These are phyloP conservation scores for Entelexis sorbosivorans DNA, from an alignment of 1,139 yeast genomes.

Conservation along the genomic window DNA sequence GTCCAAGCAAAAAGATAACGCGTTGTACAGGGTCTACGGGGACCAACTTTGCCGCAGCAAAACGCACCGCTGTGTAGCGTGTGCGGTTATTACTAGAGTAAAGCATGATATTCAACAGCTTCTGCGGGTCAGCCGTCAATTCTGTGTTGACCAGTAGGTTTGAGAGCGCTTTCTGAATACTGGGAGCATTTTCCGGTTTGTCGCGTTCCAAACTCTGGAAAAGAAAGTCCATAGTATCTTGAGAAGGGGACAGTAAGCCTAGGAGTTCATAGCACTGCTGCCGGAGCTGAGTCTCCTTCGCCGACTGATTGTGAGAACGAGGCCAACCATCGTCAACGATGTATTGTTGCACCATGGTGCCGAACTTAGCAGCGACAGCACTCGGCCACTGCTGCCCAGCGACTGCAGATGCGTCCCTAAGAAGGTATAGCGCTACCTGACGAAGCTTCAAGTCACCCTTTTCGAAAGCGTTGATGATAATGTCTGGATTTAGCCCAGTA, in stretches of 20 bases:
- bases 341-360: constrained; percentile 21
- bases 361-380: neutral
- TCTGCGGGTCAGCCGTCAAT: constrained; percentile 27
- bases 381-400: neutral
- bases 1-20: constrained; percentile 54
- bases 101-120: constrained; percentile 39
- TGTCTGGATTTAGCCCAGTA: neutral
- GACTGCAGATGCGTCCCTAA: constrained; percentile 4
- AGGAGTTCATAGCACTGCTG: constrained; percentile 65
- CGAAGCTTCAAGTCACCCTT: constrained; percentile 8
- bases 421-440: constrained; percentile 8
- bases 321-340: constrained; percentile 33
- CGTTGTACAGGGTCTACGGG: constrained; percentile 64
- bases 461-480: constrained; percentile 2
- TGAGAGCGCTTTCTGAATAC: constrained; percentile 65
- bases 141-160: constrained; percentile 45
- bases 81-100: constrained; percentile 32
- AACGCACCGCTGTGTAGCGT: constrained; percentile 59
- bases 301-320: constrained; percentile 26
- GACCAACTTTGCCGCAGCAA: constrained; percentile 51
- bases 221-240: constrained; percentile 51
- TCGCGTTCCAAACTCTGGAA: constrained; percentile 66
- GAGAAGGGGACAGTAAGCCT: constrained; percentile 49
- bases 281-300: constrained; percentile 36
- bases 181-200: constrained; percentile 47